phyloP scores from a whole-genome alignment of 2,329 filamentous ascomycete species.

The Claviceps citrina region DNA sequence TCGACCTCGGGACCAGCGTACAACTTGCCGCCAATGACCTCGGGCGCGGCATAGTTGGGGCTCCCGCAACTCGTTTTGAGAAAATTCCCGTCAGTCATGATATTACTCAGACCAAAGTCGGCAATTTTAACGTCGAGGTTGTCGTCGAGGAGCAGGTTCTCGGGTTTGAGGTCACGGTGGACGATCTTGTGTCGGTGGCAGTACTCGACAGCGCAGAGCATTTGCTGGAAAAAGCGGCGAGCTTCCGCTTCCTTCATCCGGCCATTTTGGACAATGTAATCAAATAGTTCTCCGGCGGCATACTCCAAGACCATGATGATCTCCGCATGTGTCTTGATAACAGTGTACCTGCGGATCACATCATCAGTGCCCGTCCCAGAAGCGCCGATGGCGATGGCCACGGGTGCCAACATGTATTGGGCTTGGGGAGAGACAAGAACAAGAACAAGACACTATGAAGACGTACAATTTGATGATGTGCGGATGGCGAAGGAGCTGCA shows the following conservation, averaged over 20 bases:
- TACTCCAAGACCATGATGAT: conserved; percentile 99
- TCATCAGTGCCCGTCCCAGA: too few species aligned
- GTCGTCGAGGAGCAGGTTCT: conserved; percentile 89
- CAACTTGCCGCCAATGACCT: conserved; percentile 93
- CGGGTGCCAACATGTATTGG: too few species aligned
- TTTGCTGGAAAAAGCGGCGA: conserved; percentile 97
- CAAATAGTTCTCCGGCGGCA: conserved; percentile 89
- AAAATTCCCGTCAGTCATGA: conserved; percentile 99
- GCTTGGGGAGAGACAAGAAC: background rate
- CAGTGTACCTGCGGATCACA: conserved; percentile 79
- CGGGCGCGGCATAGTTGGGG: conserved; percentile 93
- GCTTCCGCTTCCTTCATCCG: conserved; percentile 82
- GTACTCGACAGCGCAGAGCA: conserved; percentile 96
- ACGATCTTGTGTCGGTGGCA: conserved; percentile 98
- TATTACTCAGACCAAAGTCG: conserved; percentile 96
- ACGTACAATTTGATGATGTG: conserved; percentile 96
- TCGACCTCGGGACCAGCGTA: conserved; percentile 97
- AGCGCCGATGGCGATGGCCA: too few species aligned
- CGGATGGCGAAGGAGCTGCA: conserved; percentile 86
- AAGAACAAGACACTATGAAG: background rate
- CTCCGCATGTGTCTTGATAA: conserved; percentile 85
- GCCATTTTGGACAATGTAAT: conserved; percentile 92
- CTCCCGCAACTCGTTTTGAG: conserved; percentile 97
- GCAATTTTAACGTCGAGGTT: conserved; percentile 98
- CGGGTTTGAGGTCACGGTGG: conserved; percentile 90